Evolutionary conservation across 306 rosid genomes (phyloP).

Genomic region (Mimosa pudica): DNA sequence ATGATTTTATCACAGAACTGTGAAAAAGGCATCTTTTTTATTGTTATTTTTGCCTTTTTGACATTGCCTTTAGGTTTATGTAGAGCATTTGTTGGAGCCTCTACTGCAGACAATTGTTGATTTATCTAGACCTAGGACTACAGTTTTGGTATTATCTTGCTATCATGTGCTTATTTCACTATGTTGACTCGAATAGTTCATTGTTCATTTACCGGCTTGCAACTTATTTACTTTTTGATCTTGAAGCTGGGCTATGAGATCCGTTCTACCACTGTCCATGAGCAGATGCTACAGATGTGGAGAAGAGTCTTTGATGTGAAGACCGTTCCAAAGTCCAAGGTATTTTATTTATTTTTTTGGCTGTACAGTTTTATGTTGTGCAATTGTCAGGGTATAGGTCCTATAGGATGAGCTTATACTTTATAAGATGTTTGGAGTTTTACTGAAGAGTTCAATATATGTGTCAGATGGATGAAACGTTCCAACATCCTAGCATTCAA

Average conservation of each 20-base stretch:
- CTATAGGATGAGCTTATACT: background rate
- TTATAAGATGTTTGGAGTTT: constrained; percentile 24
- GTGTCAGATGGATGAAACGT: constrained; percentile 87
- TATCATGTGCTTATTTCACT: background rate
- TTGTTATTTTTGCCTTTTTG: background rate
- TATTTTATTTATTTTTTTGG: constrained; percentile 20
- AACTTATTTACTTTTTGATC: constrained; percentile 1
- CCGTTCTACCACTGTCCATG: constrained; percentile 81
- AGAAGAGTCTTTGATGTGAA: constrained; percentile 69
- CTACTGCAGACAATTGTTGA: constrained; percentile 74
- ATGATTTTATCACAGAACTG: background rate
- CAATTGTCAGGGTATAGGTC: background rate
- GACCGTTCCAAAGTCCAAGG: constrained; percentile 80
- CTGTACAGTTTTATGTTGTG: background rate
- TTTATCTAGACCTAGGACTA: constrained; percentile 88
- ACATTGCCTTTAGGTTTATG: constrained; percentile 62
- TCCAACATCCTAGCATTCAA: constrained; percentile 90
- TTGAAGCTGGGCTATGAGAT: constrained; percentile 92
- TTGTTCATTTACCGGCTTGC: constrained; percentile 7
- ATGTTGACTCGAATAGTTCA: constrained; percentile 17
- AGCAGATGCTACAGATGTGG: constrained; percentile 96
- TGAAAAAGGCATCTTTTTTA: background rate
- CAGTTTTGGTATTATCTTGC: constrained; percentile 56
- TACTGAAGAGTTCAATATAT: constrained; percentile 20
- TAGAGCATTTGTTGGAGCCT: constrained; percentile 87